Evolutionary conservation across 441 rosid genomes (phyloP), one percentile per base, ranked within the genome.

Genomic region (Gossypium gossypioides): DNA sequence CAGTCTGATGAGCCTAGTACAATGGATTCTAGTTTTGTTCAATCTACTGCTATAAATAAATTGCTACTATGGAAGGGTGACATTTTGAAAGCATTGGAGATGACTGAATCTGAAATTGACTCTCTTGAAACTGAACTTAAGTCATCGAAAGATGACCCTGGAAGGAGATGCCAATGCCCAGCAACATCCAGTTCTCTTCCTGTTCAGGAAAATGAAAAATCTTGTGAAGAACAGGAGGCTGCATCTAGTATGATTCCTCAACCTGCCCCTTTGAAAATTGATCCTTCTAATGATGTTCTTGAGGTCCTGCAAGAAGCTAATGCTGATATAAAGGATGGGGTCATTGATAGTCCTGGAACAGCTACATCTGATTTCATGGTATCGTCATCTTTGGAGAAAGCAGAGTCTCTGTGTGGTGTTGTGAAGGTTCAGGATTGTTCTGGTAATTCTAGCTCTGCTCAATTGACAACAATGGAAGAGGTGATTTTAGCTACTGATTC

Each of bases 81-180:
- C 64, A 72, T 88, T 74, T 86, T 84, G 73, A 96, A 93, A 82
- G 84, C 81, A 42, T 71, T 96, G 80, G 97, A 90, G 86, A 74
- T 78, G 80, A 89, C 92, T 1, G 99, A 96, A 73, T 83, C 89
- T 44, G 96, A 96, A 84, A 91, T 93, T 82, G 99, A 96, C 77
- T 86, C 80, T 1, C 95, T 89, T 73, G 99, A 93, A 82, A 91
- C 74, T 78, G 91, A 93, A 79, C 88, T 86, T 0, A 87, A 83
- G 87, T 74, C 73, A 2, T 77, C 89, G 77, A 80, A 77, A 81
- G 83, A 73, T 70, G 84, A 78, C 64, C 70, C 76, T 78, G 82
- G 87, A 57, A 80, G 77, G 65, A 77, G 72, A 27, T 27, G 50
- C 56, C 77, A 74, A 34, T 68, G 69, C 73, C 78, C 78, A 15